These are phyloP conservation scores for Cyclocybe aegerita DNA, from an alignment of 768 basidiomycete genomes.

Conservation along the genomic window DNA sequence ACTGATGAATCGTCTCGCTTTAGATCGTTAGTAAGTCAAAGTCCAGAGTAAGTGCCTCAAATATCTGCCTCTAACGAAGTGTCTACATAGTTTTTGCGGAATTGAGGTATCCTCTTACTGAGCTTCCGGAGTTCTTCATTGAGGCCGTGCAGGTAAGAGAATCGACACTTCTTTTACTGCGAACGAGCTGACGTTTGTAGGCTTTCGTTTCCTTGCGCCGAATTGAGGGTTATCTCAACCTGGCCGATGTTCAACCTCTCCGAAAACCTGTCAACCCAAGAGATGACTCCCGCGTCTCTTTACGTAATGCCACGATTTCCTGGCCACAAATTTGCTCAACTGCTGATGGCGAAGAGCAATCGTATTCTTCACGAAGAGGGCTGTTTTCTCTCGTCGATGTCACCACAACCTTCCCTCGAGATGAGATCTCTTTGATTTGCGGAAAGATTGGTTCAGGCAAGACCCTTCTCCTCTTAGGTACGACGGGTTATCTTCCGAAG, in stretches of 20 bases:
- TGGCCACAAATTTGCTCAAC: constrained; percentile 81
- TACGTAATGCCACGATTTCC: constrained; percentile 85
- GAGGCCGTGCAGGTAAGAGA: constrained; percentile 73
- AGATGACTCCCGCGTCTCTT: constrained; percentile 46
- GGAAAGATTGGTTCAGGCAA: constrained; percentile 92
- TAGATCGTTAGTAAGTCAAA: constrained; percentile 9
- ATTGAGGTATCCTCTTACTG: constrained; percentile 85
- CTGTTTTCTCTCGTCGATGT: constrained; percentile 85
- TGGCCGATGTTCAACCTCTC: constrained; percentile 68
- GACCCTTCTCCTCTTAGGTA: constrained; percentile 75
- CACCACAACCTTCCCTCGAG: constrained; percentile 72
- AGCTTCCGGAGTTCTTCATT: constrained; percentile 89
- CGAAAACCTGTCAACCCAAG: constrained; percentile 51
- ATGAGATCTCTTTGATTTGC: constrained; percentile 80
- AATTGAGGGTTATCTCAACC: constrained; percentile 85
- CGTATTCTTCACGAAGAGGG: constrained; percentile 68
- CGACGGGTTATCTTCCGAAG: constrained; percentile 2
- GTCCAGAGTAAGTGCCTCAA: neutral
- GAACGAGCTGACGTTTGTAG: constrained; percentile 27
- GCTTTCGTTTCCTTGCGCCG: constrained; percentile 83
- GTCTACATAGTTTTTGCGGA: constrained; percentile 73
- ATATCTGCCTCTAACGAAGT: neutral
- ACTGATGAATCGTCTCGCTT: neutral
- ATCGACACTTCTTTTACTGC: neutral
- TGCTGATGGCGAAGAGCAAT: constrained; percentile 48